Conservation (phyloP, 176 grass and related monocot species). For the Carex myosuroides region DNA sequence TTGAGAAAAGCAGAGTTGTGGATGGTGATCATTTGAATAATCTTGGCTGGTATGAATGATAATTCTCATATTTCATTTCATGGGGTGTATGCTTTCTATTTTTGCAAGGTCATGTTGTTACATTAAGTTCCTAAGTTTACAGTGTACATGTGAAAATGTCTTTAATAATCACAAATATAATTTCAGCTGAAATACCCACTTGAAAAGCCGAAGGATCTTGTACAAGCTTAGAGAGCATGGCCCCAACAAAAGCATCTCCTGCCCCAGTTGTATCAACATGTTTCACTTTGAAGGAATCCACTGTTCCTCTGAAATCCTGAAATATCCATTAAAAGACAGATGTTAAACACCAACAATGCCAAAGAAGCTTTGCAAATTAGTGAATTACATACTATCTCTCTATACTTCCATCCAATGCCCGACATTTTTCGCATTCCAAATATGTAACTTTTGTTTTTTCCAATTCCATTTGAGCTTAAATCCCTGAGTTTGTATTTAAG, state of each 20-base stretch:
- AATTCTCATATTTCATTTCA: neutral
- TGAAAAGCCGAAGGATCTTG: constrained; percentile 68
- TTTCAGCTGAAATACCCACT: constrained; percentile 24
- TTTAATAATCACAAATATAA: neutral
- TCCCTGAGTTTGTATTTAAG: neutral
- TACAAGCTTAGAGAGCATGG: constrained; percentile 55
- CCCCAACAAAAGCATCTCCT: constrained; percentile 80
- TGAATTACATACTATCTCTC: neutral
- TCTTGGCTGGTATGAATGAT: neutral
- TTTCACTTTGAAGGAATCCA: constrained; percentile 51
- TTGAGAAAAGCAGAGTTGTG: neutral
- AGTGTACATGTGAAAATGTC: neutral
- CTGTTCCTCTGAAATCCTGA: constrained; percentile 72
- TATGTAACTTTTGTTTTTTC: neutral
- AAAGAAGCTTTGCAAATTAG: neutral
- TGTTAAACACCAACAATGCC: neutral
- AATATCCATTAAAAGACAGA: constrained; percentile 16
- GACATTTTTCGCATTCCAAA: neutral
- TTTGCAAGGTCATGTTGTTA: neutral
- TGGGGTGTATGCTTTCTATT: neutral
- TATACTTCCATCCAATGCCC: neutral
- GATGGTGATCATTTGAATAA: neutral
- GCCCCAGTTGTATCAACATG: constrained; percentile 90
- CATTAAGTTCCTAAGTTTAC: neutral
- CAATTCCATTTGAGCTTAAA: neutral